phyloP scores from a whole-genome alignment of 1,284 basidiomycete genomes.

The Ustilago shanxiensis region DNA sequence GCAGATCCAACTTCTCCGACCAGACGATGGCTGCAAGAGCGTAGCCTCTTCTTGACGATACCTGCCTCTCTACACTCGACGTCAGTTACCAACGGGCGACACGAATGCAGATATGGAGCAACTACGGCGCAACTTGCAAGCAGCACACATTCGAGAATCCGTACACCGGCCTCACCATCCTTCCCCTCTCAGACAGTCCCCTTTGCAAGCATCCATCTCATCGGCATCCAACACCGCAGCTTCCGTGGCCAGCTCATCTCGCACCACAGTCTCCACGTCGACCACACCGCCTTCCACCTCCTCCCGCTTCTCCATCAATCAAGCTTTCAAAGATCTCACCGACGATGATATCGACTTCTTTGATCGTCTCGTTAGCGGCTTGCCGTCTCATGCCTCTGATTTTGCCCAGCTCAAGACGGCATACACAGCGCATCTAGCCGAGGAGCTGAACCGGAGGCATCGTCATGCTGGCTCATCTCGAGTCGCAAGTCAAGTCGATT shows the following conservation, averaged over 20 bases:
- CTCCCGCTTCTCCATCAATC: constrained; percentile 47
- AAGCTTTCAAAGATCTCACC: constrained; percentile 43
- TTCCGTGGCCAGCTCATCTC: constrained; percentile 38
- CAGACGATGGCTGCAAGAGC: not conserved
- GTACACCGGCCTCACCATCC: constrained; percentile 41
- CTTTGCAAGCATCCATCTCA: constrained; percentile 46
- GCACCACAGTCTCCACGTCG: constrained; percentile 27
- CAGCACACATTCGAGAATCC: constrained; percentile 18
- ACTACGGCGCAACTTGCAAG: constrained; percentile 26
- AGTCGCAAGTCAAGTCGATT: constrained; percentile 16
- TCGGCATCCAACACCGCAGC: constrained; percentile 43
- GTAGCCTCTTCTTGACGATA: not conserved
- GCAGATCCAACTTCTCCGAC: not conserved
- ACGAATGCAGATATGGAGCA: constrained; percentile 19
- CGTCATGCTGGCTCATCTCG: not conserved
- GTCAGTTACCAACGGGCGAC: too few relatives aligned
- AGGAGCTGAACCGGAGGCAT: constrained; percentile 23
- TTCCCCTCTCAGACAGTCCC: constrained; percentile 47
- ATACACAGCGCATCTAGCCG: constrained; percentile 44
- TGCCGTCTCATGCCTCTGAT: constrained; percentile 52
- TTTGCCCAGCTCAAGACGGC: constrained; percentile 63
- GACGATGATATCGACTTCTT: constrained; percentile 61
- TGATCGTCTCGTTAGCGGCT: constrained; percentile 50
- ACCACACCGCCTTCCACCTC: constrained; percentile 34
- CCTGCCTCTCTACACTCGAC: not conserved